phyloP scores from a whole-genome alignment of 1,284 basidiomycete genomes.

The Pseudozyma thailandica region DNA sequence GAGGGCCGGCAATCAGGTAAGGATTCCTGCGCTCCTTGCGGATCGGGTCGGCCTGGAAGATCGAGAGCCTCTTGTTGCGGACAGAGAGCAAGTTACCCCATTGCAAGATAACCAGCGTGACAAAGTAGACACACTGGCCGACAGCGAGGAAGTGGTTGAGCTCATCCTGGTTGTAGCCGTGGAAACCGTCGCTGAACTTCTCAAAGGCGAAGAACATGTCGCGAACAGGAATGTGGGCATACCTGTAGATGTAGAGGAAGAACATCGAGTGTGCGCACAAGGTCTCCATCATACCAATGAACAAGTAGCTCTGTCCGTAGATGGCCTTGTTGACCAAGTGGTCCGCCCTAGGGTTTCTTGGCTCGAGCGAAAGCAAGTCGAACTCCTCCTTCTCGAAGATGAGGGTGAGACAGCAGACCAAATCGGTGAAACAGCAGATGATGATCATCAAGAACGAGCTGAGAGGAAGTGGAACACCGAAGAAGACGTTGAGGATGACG shows the following conservation, averaged over 20 bases:
- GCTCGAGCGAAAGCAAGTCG: slow-evolving; percentile 69
- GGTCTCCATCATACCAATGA: slow-evolving; percentile 74
- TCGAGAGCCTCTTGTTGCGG: slow-evolving; percentile 71
- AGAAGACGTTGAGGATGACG: slow-evolving; percentile 73
- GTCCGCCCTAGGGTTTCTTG: slow-evolving; percentile 51
- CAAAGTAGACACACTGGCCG: slow-evolving; percentile 70
- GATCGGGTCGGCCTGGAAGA: slow-evolving; percentile 65
- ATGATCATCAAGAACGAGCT: slow-evolving; percentile 71
- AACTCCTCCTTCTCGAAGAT: slow-evolving; percentile 75
- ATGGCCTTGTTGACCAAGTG: slow-evolving; percentile 72
- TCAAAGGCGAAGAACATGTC: slow-evolving; percentile 42
- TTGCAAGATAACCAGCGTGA: slow-evolving; percentile 78
- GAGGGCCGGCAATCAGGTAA: slow-evolving; percentile 47
- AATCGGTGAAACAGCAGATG: slow-evolving; percentile 71
- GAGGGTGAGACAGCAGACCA: slow-evolving; percentile 71
- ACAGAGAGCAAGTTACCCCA: slow-evolving; percentile 71
- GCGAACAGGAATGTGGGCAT: slow-evolving; percentile 69
- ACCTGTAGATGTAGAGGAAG: slow-evolving; percentile 71
- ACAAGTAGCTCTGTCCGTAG: slow-evolving; percentile 76
- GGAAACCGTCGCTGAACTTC: slow-evolving; percentile 69
- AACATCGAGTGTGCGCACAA: slow-evolving; percentile 70
- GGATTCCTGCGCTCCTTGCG: slow-evolving; percentile 41
- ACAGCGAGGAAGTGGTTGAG: slow-evolving; percentile 69
- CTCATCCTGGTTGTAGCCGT: slow-evolving; percentile 70
- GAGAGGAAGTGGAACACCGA: slow-evolving; percentile 73